Conservation (phyloP, 2,329 filamentous ascomycete species). For the Leptographium lundbergii region DNA sequence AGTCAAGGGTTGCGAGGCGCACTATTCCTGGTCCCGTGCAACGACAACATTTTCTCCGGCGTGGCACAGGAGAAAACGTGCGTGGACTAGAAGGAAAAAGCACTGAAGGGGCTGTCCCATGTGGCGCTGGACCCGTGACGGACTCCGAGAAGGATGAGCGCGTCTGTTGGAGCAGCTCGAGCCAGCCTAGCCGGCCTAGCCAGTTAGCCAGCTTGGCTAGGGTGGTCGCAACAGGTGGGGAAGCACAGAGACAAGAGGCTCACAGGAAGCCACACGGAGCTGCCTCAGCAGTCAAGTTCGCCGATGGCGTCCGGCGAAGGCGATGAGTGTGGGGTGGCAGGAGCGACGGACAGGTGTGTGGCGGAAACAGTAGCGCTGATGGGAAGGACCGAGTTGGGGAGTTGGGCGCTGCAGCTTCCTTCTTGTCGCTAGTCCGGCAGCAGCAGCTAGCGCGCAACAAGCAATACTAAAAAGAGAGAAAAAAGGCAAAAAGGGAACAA, state of each 20-base stretch:
- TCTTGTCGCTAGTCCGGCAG: background rate
- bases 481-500: no score
- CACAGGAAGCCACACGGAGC: background rate
- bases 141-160: no score
- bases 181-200: no score
- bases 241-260: background rate
- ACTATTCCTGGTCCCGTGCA: background rate
- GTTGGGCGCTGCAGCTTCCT: conserved; percentile 3
- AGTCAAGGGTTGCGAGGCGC: background rate
- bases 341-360: background rate
- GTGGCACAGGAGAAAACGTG: background rate
- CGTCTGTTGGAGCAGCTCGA: no score
- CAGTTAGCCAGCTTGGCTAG: no score
- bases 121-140: no score
- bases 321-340: background rate
- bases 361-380: background rate
- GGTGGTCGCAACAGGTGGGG: background rate
- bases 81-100: background rate
- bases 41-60: background rate
- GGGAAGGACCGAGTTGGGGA: background rate
- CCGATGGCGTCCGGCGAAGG: background rate
- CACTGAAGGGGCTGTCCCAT: background rate
- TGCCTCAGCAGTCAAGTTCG: background rate
- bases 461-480: background rate
- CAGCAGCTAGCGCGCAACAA: background rate